Base-by-base conservation (phyloP, 208 protist genomes). In the Wallacemonas sp. region DNA sequence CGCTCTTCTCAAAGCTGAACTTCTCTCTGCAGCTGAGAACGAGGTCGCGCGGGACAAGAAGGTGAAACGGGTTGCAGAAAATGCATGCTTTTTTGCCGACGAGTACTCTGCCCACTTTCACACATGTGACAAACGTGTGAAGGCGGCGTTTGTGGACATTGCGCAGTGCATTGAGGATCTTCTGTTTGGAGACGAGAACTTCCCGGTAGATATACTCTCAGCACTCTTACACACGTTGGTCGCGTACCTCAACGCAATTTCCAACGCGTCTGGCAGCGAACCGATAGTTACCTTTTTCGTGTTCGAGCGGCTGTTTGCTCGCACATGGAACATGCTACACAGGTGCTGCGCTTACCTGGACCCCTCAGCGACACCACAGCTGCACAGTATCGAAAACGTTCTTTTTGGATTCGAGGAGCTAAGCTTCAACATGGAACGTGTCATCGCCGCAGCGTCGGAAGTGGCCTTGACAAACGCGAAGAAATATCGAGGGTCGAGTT, bases 401-500 rank as follows among this genome's bases (percentile, higher is more conserved):
- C 19, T 53, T 53, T 53, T 53, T 19, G 45, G 45, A 0, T 53
- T 53, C 19, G 45, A 53, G 17, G 45, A 53, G 45, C 45, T 53
- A 19, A 53, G 45, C 19, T 24, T 17, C 24, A 53, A 53, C 45
- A 33, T 53, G 45, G 45, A 53, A 19, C 26, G 17, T 12, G 45
- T 19, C 26, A 53, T 53, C 19, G n/a, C 45, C 4, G 21, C 10
- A 6, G 45, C 45, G 5, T 22, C 45, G 0, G 45, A 53, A 53
- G 45, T 53, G 24, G 45, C 45, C 26, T 26, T 53, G 24, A 53
- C 45, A 29, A 53, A 53, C 45, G 45, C 45, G 24, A 53, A 53
- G 32, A 53, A 53, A 53, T 53, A 53, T 26, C 6, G 17, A 13
- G 45, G 45, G 3, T 53, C 45, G 3, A 53, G 45, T 29, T 26